phyloP scores from a whole-genome alignment of 768 basidiomycete species.

The Xanthoconium purpureum region DNA sequence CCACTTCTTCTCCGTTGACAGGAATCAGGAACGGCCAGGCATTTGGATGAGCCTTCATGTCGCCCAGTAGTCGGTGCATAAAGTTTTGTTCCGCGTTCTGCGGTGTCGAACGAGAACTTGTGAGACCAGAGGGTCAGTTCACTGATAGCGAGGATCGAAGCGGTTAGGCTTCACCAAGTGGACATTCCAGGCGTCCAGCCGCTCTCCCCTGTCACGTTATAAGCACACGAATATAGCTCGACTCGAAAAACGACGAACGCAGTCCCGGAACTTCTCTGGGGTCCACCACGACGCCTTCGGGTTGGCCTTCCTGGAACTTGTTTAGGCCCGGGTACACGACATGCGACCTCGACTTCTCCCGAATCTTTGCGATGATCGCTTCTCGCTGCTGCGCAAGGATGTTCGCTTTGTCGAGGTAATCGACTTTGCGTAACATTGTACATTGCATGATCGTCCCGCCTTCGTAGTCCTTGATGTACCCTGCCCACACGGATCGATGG shows the following conservation, averaged over 20 bases:
- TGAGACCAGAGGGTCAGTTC: conserved; percentile 4
- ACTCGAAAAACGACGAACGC: conserved; percentile 43
- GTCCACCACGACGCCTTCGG: conserved; percentile 53
- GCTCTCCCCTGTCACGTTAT: conserved; percentile 61
- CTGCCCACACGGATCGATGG: conserved; percentile 91
- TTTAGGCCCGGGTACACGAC: conserved; percentile 77
- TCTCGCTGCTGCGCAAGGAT: conserved; percentile 82
- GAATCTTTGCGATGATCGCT: conserved; percentile 85
- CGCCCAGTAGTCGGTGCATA: conserved; percentile 77
- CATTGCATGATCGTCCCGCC: conserved; percentile 99
- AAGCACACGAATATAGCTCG: conserved; percentile 7
- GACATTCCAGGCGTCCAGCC: conserved; percentile 90
- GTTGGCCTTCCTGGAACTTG: conserved; percentile 63
- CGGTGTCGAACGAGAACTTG: conserved; percentile 39
- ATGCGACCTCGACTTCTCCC: conserved; percentile 82
- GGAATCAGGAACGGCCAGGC: conserved; percentile 89
- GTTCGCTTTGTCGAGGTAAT: conserved; percentile 79
- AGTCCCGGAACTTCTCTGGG: conserved; percentile 86
- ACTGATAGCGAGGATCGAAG: background rate
- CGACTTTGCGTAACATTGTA: conserved; percentile 87
- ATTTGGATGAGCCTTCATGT: conserved; percentile 71
- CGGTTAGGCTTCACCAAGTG: conserved; percentile 49
- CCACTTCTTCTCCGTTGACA: conserved; percentile 74
- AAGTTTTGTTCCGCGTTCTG: conserved; percentile 57
- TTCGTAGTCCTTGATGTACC: conserved; percentile 99